Conservation (phyloP, 2,329 filamentous ascomycete species). For the Pseudocercospora eumusae region DNA sequence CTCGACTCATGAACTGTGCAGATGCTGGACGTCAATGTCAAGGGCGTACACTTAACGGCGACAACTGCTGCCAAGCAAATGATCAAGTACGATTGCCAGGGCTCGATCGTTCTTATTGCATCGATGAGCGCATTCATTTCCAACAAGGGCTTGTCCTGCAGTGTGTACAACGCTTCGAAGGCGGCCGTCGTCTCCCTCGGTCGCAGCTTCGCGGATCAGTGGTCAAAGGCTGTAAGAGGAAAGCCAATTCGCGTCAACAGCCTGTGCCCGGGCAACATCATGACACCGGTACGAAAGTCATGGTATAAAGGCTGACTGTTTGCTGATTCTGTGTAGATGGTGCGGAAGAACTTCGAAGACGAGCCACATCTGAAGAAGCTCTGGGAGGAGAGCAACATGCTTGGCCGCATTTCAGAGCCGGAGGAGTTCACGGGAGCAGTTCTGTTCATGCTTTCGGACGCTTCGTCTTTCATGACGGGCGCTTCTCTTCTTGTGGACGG, state of each 20-base stretch:
- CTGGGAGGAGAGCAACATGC: slow-evolving; percentile 40
- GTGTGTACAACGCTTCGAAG: slow-evolving; percentile 45
- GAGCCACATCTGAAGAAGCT: slow-evolving; percentile 33
- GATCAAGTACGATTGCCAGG: slow-evolving; percentile 52
- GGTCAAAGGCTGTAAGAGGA: slow-evolving; percentile 42
- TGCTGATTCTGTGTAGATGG: no score
- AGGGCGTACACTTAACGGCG: slow-evolving; percentile 52
- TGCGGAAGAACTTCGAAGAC: slow-evolving; percentile 37
- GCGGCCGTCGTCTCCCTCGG: slow-evolving; percentile 27
- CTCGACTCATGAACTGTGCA: no score
- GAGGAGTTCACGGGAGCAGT: slow-evolving; percentile 37
- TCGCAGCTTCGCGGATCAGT: slow-evolving; percentile 28
- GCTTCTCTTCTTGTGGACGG: slow-evolving; percentile 36
- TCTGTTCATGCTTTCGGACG: slow-evolving; percentile 38
- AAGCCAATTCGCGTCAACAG: slow-evolving; percentile 39
- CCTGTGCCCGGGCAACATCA: slow-evolving; percentile 40
- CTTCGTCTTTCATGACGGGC: slow-evolving; percentile 36
- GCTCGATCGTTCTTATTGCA: slow-evolving; percentile 54
- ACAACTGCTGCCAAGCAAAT: slow-evolving; percentile 52
- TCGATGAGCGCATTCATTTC: slow-evolving; percentile 52
- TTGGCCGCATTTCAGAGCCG: slow-evolving; percentile 36
- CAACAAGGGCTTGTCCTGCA: slow-evolving; percentile 27
- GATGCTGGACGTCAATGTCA: slow-evolving; percentile 48
- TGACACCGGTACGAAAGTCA: slow-evolving; percentile 36
- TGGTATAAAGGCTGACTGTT: no score